Evolutionary conservation across 441 rosid genomes (phyloP).

Genomic region (Metrosideros polymorpha): DNA sequence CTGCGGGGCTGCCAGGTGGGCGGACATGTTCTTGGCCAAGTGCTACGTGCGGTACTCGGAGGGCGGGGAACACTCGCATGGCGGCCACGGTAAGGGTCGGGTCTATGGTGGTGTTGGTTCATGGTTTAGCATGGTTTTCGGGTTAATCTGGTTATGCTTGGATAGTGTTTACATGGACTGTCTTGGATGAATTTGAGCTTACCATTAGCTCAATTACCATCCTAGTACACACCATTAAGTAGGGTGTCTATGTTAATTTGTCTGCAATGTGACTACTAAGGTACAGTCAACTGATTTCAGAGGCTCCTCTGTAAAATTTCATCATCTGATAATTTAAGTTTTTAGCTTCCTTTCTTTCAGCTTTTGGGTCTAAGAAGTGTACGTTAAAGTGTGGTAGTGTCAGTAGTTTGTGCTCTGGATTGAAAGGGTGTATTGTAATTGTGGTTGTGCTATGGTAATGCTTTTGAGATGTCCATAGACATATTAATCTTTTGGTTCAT

Average conservation of each 20-base stretch:
- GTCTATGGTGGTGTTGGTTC: constrained; percentile 16
- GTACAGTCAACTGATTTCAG: neutral
- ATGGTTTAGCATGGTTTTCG: neutral
- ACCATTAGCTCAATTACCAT: neutral
- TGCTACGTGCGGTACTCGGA: constrained; percentile 53
- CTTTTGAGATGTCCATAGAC: neutral
- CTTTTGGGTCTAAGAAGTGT: neutral
- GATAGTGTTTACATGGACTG: neutral
- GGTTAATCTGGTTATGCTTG: neutral
- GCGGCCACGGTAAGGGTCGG: constrained; percentile 28
- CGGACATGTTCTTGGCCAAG: constrained; percentile 46
- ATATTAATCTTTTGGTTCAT: neutral
- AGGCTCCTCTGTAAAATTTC: neutral
- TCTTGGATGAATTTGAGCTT: neutral
- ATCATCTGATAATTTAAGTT: neutral
- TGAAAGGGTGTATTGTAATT: neutral
- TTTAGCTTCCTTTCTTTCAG: neutral
- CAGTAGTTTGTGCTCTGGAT: neutral
- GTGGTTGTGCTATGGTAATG: neutral
- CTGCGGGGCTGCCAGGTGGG: constrained; percentile 35
- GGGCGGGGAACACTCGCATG: constrained; percentile 39
- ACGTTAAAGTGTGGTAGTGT: neutral
- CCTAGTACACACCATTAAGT: neutral
- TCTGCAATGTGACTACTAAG: neutral
- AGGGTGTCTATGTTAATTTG: neutral